Evolutionary conservation across 1,284 basidiomycete species (phyloP).

Genomic region (Lentinus polychrous): DNA sequence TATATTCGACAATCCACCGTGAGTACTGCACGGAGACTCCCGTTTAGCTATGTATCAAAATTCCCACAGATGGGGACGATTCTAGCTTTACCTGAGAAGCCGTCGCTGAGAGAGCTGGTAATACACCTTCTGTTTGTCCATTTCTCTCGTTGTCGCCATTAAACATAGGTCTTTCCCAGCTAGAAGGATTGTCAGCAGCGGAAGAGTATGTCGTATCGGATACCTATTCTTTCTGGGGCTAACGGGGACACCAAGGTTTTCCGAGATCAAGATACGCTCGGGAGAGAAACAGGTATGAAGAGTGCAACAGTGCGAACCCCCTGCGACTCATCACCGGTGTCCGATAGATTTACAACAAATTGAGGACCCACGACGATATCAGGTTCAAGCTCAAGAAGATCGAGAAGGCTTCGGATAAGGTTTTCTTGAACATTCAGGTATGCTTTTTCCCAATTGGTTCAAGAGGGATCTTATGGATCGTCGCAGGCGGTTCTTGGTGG

Average conservation of each 20-base stretch:
- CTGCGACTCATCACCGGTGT: not conserved
- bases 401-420: conserved; percentile 62
- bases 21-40: conserved; percentile 11
- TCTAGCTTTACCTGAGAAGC: conserved; percentile 46
- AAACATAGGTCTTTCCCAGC: conserved; percentile 29
- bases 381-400: conserved; percentile 65
- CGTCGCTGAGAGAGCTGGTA: conserved; percentile 59
- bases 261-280: conserved; percentile 55
- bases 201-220: conserved; percentile 51
- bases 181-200: conserved; percentile 56
- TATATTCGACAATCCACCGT: conserved; percentile 70
- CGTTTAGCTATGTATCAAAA: not conserved
- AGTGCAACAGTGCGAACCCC: not conserved
- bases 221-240: not conserved
- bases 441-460: conserved; percentile 6
- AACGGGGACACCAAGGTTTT: conserved; percentile 37
- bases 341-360: conserved; percentile 51
- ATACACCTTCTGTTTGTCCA: conserved; percentile 9
- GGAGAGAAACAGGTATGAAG: conserved; percentile 60
- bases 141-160: not conserved
- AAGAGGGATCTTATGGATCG: conserved; percentile 1
- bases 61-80: conserved; percentile 57
- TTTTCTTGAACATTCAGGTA: conserved; percentile 69
- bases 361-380: conserved; percentile 63
- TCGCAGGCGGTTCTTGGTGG: conserved; percentile 69